Evolutionary conservation across 2,329 filamentous ascomycete species (phyloP), one percentile per base, ranked within the genome.

Genomic region (Pestalotiopsis fici): DNA sequence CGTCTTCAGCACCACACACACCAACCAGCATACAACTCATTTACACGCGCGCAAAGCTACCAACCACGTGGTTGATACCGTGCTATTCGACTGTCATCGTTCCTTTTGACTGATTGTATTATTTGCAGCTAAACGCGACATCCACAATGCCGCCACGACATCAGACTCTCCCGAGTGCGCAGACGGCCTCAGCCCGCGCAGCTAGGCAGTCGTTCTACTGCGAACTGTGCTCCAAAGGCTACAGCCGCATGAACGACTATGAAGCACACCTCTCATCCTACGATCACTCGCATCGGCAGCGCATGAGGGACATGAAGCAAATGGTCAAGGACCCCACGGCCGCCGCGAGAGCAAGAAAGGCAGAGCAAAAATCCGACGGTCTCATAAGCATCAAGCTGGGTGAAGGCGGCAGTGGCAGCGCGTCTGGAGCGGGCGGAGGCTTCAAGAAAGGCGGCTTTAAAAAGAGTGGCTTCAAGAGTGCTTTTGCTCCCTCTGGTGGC

Each of bases 181-280:
- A 88, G 74, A 89, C 87, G 25, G 82, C 85, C 28, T 87, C 87
- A 2, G 93, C 93, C 9, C 90, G 93, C 69, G 91, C 93, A 74
- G 93, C 93, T 18, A 85, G 93, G 61, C 92, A 90, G 75, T 90
- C 92, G 39, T 96, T 97, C 82, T 94, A 93, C 82, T 97, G 91
- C 83, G 88, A 90, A 54, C 88, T 98, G 65, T 98, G 96, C 83
- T 90, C 92, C 71, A 98, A 98, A 82, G 95, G 95, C 74, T 99
- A 98, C 81, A 90, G 91, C 1, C 94, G 96, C 66, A 95, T 97
- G 86, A 95, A 97, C 77, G 95, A 98, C 78, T 98, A 97, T 79
- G 95, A 98, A 80, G 92, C 95, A 7, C 96, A 99, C 79, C 93
- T 98, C 66, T 90, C 90, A 70, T 96, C 93, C 74, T 98, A 98